phyloP scores from a whole-genome alignment of 2,329 filamentous ascomycete species.

The Colletotrichum sp. region DNA sequence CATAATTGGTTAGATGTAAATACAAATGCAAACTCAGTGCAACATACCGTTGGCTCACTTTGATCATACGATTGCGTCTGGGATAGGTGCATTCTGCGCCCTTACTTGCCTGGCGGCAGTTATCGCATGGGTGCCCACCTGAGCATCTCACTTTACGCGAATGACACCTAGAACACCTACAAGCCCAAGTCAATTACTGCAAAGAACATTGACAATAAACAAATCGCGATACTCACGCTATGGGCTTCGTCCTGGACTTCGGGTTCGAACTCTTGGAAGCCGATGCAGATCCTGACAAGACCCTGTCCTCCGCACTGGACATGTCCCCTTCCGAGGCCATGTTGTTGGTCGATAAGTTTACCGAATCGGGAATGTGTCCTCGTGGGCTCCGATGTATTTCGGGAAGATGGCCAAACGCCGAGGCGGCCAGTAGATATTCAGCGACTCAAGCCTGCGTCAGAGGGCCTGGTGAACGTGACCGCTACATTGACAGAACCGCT shows the following conservation, averaged over 20 bases:
- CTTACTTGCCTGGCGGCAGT: constrained; percentile 33
- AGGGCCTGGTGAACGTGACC: background rate
- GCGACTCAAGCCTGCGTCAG: background rate
- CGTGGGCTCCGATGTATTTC: background rate
- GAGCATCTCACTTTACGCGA: constrained; percentile 39
- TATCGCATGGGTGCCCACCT: constrained; percentile 35
- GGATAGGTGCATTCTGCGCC: constrained; percentile 36
- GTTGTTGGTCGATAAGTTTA: background rate
- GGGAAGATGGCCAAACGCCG: background rate
- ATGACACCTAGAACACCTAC: constrained; percentile 35
- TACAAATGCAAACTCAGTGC: constrained; percentile 21
- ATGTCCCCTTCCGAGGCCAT: constrained; percentile 7
- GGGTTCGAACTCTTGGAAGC: background rate
- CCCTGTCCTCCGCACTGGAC: constrained; percentile 7
- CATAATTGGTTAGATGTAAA: constrained; percentile 16
- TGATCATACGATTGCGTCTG: constrained; percentile 33
- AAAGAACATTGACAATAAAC: background rate
- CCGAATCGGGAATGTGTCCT: background rate
- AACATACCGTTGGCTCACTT: constrained; percentile 35
- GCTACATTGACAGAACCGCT: background rate
- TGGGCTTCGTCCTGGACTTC: constrained; percentile 18
- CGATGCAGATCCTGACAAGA: background rate
- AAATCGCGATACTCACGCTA: constrained; percentile 10
- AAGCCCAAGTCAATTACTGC: constrained; percentile 4
- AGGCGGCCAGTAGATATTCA: background rate